These are phyloP conservation scores for Cutaneotrichosporon spelunceum DNA, from an alignment of 1,284 basidiomycete genomes.

Conservation along the genomic window DNA sequence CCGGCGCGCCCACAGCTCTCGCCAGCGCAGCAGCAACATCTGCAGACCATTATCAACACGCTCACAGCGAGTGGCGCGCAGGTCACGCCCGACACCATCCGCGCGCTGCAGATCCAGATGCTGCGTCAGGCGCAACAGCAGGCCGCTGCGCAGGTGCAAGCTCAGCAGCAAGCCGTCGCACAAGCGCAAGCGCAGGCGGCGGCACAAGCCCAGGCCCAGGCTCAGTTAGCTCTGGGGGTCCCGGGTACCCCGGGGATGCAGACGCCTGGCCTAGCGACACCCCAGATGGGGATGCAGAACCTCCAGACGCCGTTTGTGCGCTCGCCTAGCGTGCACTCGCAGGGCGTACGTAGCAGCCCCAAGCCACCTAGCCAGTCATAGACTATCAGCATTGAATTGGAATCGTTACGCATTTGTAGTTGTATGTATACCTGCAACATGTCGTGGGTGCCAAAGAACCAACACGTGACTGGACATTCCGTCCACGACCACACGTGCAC, in stretches of 20 bases:
- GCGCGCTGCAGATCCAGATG: constrained; percentile 28
- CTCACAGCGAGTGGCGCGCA: constrained; percentile 35
- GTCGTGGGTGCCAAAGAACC: background rate
- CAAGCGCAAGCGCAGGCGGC: constrained; percentile 16
- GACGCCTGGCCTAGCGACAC: constrained; percentile 14
- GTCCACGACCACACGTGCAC: background rate
- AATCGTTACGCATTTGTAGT: background rate
- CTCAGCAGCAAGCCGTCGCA: constrained; percentile 17
- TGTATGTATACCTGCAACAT: background rate
- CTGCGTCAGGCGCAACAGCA: constrained; percentile 18
- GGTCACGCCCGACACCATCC: constrained; percentile 37
- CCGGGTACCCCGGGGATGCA: constrained; percentile 10
- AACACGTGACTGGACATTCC: background rate
- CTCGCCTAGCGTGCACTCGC: constrained; percentile 19
- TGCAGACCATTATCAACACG: constrained; percentile 35
- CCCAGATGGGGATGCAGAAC: constrained; percentile 19
- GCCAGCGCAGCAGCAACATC: constrained; percentile 22
- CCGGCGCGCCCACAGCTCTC: constrained; percentile 27
- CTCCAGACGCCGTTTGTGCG: constrained; percentile 18
- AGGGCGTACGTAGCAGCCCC: constrained; percentile 17
- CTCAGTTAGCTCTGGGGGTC: background rate
- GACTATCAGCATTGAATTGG: no score
- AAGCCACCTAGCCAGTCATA: constrained; percentile 15
- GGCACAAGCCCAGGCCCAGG: constrained; percentile 15
- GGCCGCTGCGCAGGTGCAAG: constrained; percentile 24